These are phyloP conservation scores for Russula sp. DNA, from an alignment of 768 basidiomycete species.

Conservation along the genomic window DNA sequence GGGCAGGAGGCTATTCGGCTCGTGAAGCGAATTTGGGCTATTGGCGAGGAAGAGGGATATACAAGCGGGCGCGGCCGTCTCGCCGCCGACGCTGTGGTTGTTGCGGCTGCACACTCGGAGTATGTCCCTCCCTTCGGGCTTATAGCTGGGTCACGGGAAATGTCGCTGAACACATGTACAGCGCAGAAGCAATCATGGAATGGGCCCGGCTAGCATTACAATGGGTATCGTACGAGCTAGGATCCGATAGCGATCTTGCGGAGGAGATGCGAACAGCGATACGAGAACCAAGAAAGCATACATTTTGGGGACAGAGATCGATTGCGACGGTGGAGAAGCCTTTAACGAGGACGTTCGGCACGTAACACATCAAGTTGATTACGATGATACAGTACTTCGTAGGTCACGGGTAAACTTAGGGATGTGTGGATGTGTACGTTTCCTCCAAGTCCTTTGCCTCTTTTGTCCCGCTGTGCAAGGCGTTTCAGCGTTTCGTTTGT, in stretches of 20 bases:
- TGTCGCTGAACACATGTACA: slow-evolving; percentile 26
- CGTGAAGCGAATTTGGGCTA: slow-evolving; percentile 47
- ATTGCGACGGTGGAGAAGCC: slow-evolving; percentile 24
- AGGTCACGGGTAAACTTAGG: no score
- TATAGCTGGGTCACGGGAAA: background rate
- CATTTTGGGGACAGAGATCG: slow-evolving; percentile 42
- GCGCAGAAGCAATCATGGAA: slow-evolving; percentile 38
- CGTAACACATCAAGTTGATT: background rate
- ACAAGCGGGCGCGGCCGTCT: slow-evolving; percentile 59
- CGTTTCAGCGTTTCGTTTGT: no score
- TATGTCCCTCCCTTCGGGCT: slow-evolving; percentile 32
- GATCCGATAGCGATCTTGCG: slow-evolving; percentile 46
- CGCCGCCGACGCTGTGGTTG: slow-evolving; percentile 53
- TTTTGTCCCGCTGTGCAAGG: no score
- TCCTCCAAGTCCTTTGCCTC: no score
- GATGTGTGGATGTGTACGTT: no score
- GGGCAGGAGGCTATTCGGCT: slow-evolving; percentile 46
- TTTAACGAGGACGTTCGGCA: background rate
- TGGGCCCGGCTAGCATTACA: slow-evolving; percentile 47
- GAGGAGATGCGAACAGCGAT: slow-evolving; percentile 35
- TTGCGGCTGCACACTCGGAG: slow-evolving; percentile 61
- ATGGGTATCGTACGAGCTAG: slow-evolving; percentile 57
- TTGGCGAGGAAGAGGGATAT: slow-evolving; percentile 59
- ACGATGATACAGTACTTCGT: no score
- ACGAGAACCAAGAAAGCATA: slow-evolving; percentile 37